These are phyloP conservation scores for Fusarium chuoi DNA, from an alignment of 2,329 filamentous ascomycete genomes.

Conservation along the genomic window DNA sequence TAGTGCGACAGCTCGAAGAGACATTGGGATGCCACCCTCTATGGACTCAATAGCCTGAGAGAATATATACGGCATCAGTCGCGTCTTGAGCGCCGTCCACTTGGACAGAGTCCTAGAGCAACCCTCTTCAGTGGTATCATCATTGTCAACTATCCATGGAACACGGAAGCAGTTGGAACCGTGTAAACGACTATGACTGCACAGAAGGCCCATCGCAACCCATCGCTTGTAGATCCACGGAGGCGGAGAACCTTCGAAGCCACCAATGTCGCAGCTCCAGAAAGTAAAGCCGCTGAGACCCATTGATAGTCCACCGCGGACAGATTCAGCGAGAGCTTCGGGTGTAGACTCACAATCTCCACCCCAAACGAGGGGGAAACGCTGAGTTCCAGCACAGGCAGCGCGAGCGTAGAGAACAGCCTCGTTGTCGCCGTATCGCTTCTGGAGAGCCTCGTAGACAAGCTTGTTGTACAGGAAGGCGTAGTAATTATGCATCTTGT, in stretches of 20 bases:
- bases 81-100: conserved; percentile 62
- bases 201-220: conserved; percentile 80
- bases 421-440: conserved; percentile 60
- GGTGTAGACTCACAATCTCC: conserved; percentile 80
- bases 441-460: conserved; percentile 73
- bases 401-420: conserved; percentile 74
- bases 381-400: conserved; percentile 74
- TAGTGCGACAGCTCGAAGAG: conserved; percentile 72
- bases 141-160: conserved; percentile 77
- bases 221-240: conserved; percentile 80
- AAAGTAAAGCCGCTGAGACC: conserved; percentile 73
- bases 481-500: conserved; percentile 81
- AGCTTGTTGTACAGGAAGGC: conserved; percentile 77
- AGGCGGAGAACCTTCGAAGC: conserved; percentile 74
- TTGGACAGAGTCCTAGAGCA: conserved; percentile 62
- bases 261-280: conserved; percentile 78
- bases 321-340: conserved; percentile 77
- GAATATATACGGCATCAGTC: conserved; percentile 64
- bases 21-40: conserved; percentile 66
- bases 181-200: conserved; percentile 76
- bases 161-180: conserved; percentile 77
- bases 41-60: conserved; percentile 55
- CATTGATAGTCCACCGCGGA: conserved; percentile 72
- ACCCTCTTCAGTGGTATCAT: conserved; percentile 64
- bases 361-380: conserved; percentile 77